Percentiles rank a stretch among this genome's conserved stretches.
Conservation (phyloP, 2,329 filamentous ascomycete genomes). For the Lachnellula cervina region DNA sequence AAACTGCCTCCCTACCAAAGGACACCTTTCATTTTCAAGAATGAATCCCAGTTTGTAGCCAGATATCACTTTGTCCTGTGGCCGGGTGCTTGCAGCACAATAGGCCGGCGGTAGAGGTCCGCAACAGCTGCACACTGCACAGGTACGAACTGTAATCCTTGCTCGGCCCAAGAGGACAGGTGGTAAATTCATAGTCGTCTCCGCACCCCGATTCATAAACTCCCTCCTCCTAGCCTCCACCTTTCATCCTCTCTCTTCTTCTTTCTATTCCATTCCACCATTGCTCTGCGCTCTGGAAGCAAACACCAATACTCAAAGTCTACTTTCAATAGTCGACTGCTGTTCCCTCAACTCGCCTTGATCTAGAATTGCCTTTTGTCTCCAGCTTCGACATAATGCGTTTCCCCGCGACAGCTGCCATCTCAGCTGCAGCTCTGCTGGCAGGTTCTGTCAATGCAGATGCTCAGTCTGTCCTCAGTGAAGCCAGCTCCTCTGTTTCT, state of each 20-base stretch:
- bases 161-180: conserved; percentile 8
- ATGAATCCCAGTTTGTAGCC: background rate
- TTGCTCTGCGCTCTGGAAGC: conserved; percentile 26
- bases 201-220: conserved; percentile 10
- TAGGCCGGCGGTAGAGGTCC: no score
- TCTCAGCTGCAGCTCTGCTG: conserved; percentile 68
- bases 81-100: no score
- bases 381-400: conserved; percentile 59
- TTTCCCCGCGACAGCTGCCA: conserved; percentile 73
- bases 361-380: conserved; percentile 19
- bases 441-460: conserved; percentile 66
- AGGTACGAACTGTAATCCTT: no score
- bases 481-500: conserved; percentile 38
- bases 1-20: no score
- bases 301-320: conserved; percentile 14
- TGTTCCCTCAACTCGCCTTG: conserved; percentile 16
- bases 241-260: conserved; percentile 10
- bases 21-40: no score
- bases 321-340: conserved; percentile 20
- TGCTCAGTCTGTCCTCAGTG: conserved; percentile 50
- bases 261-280: conserved; percentile 8
- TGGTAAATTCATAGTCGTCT: conserved; percentile 7
- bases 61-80: background rate
- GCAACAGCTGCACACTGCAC: no score
- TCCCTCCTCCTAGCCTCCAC: conserved; percentile 7